Conservation (phyloP, 2,329 filamentous ascomycete species). For the Calonectria multiphialidica region DNA sequence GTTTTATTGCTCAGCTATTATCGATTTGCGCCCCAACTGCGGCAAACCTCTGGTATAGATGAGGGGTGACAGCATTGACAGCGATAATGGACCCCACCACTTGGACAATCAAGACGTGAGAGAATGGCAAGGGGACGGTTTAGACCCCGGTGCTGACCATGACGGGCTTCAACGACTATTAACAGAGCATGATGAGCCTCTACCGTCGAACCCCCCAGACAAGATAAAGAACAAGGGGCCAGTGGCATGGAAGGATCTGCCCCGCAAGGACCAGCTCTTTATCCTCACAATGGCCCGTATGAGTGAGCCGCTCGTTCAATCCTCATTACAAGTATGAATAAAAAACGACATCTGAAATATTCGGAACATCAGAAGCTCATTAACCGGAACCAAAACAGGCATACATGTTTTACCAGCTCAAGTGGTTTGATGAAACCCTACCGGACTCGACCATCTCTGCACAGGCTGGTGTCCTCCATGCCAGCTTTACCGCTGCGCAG, state of each 20-base stretch:
- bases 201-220: conserved; percentile 5
- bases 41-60: conserved; percentile 30
- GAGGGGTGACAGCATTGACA: conserved; percentile 30
- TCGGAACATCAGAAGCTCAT: background rate
- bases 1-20: background rate
- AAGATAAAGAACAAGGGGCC: conserved; percentile 28
- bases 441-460: conserved; percentile 76
- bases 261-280: conserved; percentile 80
- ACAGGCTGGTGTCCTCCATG: conserved; percentile 83
- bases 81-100: conserved; percentile 31
- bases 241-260: conserved; percentile 74
- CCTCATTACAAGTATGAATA: conserved; percentile 67
- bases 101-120: conserved; percentile 14
- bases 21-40: background rate
- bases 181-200: conserved; percentile 15
- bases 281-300: conserved; percentile 84
- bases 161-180: background rate
- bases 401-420: conserved; percentile 92
- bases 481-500: conserved; percentile 84
- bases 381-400: conserved; percentile 57
- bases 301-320: conserved; percentile 86
- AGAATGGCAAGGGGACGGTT: conserved; percentile 1
- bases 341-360: background rate
- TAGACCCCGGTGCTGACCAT: background rate
- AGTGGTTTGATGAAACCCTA: conserved; percentile 73